Evolutionary conservation across 495 filamentous ascomycete genomes (phyloP), one percentile per base, ranked within the genome.

Genomic region (Aspergillus nidulans): DNA sequence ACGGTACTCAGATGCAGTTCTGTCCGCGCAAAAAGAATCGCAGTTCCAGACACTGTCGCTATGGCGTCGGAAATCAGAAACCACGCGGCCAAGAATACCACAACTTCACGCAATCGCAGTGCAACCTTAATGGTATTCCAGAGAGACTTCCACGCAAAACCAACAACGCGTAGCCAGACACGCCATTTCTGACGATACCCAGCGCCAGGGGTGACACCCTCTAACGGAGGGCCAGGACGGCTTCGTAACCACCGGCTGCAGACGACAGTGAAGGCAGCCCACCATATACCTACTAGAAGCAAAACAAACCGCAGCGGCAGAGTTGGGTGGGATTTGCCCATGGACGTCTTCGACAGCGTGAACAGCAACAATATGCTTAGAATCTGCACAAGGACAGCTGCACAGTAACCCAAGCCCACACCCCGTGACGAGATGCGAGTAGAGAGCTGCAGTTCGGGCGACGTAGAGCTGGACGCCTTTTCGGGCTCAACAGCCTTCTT

Each of bases 11-110:
- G 88, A 56, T 86, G 77, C 4, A 96, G 79, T 53, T 90, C 82
- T 0, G 91, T 96, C 63, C 94, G 94, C 16, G 90, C 91, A 61
- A 92, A 96, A 4, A 96, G 78, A 24, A 96, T 87, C n/a, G 91
- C 91, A 3, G 91, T 95, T 2, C 88, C 91, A 9, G 88, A 91
- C 3, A 92, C 89, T 0, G 91, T 96, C 16, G 91, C 91, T 54
- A 96, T 88, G 32, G 86, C 89, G 56, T 96, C 91, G 10, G 85
- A 89, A 0, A 96, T 77, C 36, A 96, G 73, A 68, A 96, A 96
- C 91, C 91, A 96, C 3, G 88, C 89, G 3, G 80, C 80, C 6
- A 95, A 78, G 65, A 96, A 96, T 23, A 95, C 74, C 18, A 91
- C 68, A 24, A 95, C 84, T 63, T 96, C 89, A 42, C 87, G 81